These are phyloP conservation scores for Coemansia erecta DNA, from an alignment of 192 early-diverging fungal species.

Conservation along the genomic window DNA sequence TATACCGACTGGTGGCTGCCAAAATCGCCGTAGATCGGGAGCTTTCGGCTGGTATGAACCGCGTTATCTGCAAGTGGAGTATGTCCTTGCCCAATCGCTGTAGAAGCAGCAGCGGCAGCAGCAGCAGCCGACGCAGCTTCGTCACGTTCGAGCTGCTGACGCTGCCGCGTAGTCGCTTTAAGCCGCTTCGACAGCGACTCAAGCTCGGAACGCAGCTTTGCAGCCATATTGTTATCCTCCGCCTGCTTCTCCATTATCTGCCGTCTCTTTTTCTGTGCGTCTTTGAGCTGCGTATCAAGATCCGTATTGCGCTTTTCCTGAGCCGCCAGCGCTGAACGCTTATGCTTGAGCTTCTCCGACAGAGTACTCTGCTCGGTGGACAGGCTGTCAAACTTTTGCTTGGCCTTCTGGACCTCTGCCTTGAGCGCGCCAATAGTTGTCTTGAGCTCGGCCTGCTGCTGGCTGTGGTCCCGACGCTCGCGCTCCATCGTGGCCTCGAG, in stretches of 20 bases:
- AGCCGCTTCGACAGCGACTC: constrained; percentile 8
- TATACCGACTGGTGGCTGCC: neutral
- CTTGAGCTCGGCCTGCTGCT: constrained; percentile 25
- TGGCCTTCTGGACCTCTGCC: constrained; percentile 22
- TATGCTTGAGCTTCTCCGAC: constrained; percentile 10
- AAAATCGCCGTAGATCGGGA: too few species aligned
- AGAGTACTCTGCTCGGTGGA: constrained; percentile 17
- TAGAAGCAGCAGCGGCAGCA: too few species aligned
- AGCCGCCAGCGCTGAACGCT: constrained; percentile 13
- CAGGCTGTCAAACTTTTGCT: constrained; percentile 12
- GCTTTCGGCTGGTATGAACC: too few species aligned
- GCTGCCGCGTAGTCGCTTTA: constrained; percentile 8
- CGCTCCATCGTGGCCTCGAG: constrained; percentile 24
- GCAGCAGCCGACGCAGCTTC: neutral
- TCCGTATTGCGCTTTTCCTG: constrained; percentile 33
- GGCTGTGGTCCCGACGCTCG: constrained; percentile 30
- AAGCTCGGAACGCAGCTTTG: constrained; percentile 10
- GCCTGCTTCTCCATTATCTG: constrained; percentile 17
- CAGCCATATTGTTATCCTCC: constrained; percentile 14
- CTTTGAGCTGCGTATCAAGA: constrained; percentile 21
- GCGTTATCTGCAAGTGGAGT: too few species aligned
- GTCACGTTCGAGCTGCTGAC: constrained; percentile 12
- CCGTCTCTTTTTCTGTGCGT: constrained; percentile 8
- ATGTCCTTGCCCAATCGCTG: too few species aligned
- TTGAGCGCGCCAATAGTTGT: constrained; percentile 21